Conservation (phyloP, 2,329 filamentous ascomycete species). For the Dothideomycetes sp. region DNA sequence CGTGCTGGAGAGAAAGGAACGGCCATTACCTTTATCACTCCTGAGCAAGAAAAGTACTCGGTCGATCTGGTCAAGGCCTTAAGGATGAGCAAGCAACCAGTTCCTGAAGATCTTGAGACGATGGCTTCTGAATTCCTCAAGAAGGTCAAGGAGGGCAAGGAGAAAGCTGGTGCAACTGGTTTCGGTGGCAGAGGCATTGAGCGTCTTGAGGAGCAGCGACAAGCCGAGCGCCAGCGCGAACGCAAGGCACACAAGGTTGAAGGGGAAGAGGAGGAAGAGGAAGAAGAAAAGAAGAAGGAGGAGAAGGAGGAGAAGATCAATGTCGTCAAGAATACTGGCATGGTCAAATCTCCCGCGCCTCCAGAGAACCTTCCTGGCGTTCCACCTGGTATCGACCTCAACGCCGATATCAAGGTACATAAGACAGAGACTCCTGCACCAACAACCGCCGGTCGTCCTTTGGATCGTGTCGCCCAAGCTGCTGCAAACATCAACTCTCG, state of each 20-base stretch:
- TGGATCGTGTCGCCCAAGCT: conserved; percentile 67
- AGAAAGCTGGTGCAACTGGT: conserved; percentile 71
- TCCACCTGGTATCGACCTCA: conserved; percentile 50
- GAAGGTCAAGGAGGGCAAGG: conserved; percentile 87
- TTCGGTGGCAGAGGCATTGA: conserved; percentile 95
- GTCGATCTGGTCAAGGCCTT: conserved; percentile 82
- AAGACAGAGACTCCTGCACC: conserved; percentile 51
- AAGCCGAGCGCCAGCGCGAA: conserved; percentile 76
- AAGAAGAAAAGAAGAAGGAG: conserved; percentile 57
- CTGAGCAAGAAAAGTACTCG: conserved; percentile 84
- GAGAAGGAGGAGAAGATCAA: conserved; percentile 41
- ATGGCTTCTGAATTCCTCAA: conserved; percentile 64
- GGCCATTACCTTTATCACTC: conserved; percentile 86
- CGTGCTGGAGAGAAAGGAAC: conserved; percentile 91
- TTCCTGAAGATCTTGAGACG: conserved; percentile 60
- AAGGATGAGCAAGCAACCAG: conserved; percentile 77
- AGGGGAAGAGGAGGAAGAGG: conserved; percentile 71
- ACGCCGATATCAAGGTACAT: conserved; percentile 64
- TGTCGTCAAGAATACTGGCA: conserved; percentile 16
- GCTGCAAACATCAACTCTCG: conserved; percentile 86
- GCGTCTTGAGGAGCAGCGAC: conserved; percentile 80
- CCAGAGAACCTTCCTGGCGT: conserved; percentile 29
- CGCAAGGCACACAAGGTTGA: conserved; percentile 85
- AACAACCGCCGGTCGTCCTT: conserved; percentile 49
- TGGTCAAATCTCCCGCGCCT: conserved; percentile 12